Evolutionary conservation across 352 stramenopile species (phyloP).

Genomic region (Phytophthora rubi): DNA sequence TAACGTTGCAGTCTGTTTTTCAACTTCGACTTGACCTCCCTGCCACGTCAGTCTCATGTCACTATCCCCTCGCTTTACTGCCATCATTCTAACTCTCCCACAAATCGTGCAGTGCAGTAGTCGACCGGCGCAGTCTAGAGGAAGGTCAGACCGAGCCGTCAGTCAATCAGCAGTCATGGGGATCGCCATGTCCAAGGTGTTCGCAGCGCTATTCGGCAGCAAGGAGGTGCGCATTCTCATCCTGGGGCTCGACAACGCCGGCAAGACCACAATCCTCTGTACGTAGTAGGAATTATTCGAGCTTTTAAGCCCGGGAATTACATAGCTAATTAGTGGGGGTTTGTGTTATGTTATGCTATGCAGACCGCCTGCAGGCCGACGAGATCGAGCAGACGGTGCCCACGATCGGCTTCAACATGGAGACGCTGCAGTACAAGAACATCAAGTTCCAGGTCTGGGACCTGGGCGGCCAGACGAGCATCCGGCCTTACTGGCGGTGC

Average conservation of each 20-base stretch:
- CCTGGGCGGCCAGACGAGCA: constrained; percentile 99
- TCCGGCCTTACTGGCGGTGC: constrained; percentile 99
- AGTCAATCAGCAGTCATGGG: constrained; percentile 86
- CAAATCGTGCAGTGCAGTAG: constrained; percentile 5
- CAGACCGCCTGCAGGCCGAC: constrained; percentile 85
- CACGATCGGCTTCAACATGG: constrained; percentile 99
- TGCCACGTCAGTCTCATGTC: constrained; percentile 21
- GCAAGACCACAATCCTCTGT: constrained; percentile 99
- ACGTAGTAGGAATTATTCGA: constrained; percentile 34
- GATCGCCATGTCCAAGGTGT: constrained; percentile 97
- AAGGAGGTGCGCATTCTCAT: constrained; percentile 99
- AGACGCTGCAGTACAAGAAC: constrained; percentile 93
- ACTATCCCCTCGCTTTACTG: constrained; percentile 18
- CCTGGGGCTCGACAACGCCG: constrained; percentile 99
- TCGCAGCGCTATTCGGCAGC: constrained; percentile 97
- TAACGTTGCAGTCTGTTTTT: neutral
- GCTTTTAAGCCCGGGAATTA: neutral
- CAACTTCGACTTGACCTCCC: neutral
- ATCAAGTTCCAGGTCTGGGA: constrained; percentile 99
- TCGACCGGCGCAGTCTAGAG: too few species aligned
- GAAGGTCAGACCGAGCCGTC: constrained; percentile 18
- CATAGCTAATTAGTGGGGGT: neutral
- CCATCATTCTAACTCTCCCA: constrained; percentile 24
- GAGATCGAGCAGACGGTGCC: constrained; percentile 99
- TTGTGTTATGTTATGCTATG: constrained; percentile 8